Evolutionary conservation across 2,329 filamentous ascomycete species (phyloP).

Genomic region (Penicillium digitatum): DNA sequence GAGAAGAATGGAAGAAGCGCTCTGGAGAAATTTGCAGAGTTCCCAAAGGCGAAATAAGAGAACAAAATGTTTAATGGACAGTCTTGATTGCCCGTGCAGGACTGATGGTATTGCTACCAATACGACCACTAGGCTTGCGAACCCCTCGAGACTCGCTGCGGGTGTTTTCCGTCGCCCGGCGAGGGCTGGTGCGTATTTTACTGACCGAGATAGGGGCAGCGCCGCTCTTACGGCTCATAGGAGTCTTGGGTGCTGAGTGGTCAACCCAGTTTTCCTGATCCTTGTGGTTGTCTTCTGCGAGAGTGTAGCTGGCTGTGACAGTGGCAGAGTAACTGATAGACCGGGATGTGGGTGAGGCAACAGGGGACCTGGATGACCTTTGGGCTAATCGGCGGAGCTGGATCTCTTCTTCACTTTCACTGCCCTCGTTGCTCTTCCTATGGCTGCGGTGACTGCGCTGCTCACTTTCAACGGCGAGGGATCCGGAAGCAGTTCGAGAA

Average conservation of each 20-base stretch:
- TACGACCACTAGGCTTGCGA: slow-evolving; percentile 46
- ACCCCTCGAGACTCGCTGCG: slow-evolving; percentile 40
- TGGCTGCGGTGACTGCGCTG: slow-evolving; percentile 50
- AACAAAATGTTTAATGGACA: slow-evolving; percentile 17
- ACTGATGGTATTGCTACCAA: slow-evolving; percentile 42
- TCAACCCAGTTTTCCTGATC: slow-evolving; percentile 66
- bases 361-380: slow-evolving; percentile 61
- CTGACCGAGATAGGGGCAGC: slow-evolving; percentile 51
- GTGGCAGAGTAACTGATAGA: slow-evolving; percentile 73
- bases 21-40: slow-evolving; percentile 10
- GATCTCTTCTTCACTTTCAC: slow-evolving; percentile 77
- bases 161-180: slow-evolving; percentile 36
- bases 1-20: slow-evolving; percentile 20
- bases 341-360: slow-evolving; percentile 60
- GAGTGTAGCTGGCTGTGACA: slow-evolving; percentile 63
- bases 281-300: slow-evolving; percentile 59
- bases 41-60: slow-evolving; percentile 1
- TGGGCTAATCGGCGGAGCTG: slow-evolving; percentile 70
- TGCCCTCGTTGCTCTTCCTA: slow-evolving; percentile 55
- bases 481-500: slow-evolving; percentile 53
- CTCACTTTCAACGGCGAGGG: slow-evolving; percentile 38
- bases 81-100: slow-evolving; percentile 26
- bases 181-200: slow-evolving; percentile 61
- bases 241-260: slow-evolving; percentile 48
- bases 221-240: slow-evolving; percentile 53